Evolutionary conservation across 352 stramenopile genomes (phyloP), one percentile per base, ranked within the genome.

Genomic region (Pythium rhizo-oryzae): DNA sequence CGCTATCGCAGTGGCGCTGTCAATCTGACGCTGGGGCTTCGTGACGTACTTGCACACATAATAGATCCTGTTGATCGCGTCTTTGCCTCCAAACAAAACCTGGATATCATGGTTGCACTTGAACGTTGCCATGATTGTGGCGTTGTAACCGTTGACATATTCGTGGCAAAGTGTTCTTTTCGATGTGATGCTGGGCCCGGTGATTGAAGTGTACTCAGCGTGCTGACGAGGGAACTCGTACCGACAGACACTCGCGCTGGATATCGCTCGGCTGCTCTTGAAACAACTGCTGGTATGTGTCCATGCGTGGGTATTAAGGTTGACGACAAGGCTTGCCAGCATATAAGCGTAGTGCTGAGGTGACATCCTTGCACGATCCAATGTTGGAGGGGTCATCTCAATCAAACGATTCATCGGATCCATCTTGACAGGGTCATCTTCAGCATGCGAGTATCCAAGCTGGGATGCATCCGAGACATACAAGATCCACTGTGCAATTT

Each of bases 71-170:
- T 61, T 55, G 8, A 68, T 52, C 18, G 51, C 52, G 11, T 68
- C 41, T n/a, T 68, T 68, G 2, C 61, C 52, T 1, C 44, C 44
- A 8, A 51, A 51, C 44, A 51, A 5, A 28, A 51, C 16, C 21
- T 69, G 62, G 25, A 63, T 18, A 21, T 69, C 62, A 23, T 69
- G 53, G 43, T 69, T 69, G 21, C 62, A 62, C 44, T 69, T 69
- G 62, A 69, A 69, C n/a, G 18, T 23, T 15, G 24, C 19, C 63
- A 70, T 44, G 28, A 67, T 61, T 4, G 50, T 67, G 5, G 23
- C 2, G 19, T 67, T 67, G 61, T 61, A 67, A 23, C 61, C 61
- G 8, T 67, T 67, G 23, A 61, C 41, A 19, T 67, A 67, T 21
- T 67, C 51, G 16, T 64, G 58, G 0, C 24, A 25, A 15, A 64